These are phyloP conservation scores for Candida ipomoeae DNA, from an alignment of 805 yeast species.

Conservation along the genomic window DNA sequence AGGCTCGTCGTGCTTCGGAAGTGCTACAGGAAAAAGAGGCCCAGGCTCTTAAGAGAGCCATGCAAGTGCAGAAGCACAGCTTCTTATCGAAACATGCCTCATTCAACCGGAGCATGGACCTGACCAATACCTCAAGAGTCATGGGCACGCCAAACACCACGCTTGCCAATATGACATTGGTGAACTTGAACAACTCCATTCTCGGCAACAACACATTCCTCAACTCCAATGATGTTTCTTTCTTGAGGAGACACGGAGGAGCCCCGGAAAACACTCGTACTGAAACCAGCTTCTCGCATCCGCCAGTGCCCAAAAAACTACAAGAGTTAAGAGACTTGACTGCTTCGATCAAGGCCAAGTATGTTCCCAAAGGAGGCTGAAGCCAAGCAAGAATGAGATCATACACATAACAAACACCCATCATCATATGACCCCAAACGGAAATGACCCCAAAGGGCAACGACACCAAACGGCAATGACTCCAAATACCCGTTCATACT, in stretches of 20 bases:
- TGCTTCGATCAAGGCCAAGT: conserved; percentile 24
- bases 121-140: conserved; percentile 10
- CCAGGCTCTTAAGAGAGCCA: conserved; percentile 26
- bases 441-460: too few relatives aligned
- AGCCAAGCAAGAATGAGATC: not conserved
- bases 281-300: conserved; percentile 1
- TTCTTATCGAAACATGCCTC: conserved; percentile 31
- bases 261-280: not conserved
- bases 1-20: conserved; percentile 2
- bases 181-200: conserved; percentile 16
- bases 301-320: conserved; percentile 20
- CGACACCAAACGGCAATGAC: too few relatives aligned
- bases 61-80: conserved; percentile 25
- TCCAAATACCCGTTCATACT: too few relatives aligned
- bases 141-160: conserved; percentile 14
- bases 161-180: conserved; percentile 13
- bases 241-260: not conserved
- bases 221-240: conserved; percentile 17
- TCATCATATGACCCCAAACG: too few relatives aligned
- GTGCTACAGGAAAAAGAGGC: conserved; percentile 23
- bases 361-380: conserved; percentile 5
- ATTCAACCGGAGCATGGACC: conserved; percentile 10
- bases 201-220: conserved; percentile 20
- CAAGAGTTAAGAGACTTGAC: conserved; percentile 25
- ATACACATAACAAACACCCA: not conserved